Evolutionary conservation across 2,329 filamentous ascomycete species (phyloP).

Genomic region (Dactylellina sp.): DNA sequence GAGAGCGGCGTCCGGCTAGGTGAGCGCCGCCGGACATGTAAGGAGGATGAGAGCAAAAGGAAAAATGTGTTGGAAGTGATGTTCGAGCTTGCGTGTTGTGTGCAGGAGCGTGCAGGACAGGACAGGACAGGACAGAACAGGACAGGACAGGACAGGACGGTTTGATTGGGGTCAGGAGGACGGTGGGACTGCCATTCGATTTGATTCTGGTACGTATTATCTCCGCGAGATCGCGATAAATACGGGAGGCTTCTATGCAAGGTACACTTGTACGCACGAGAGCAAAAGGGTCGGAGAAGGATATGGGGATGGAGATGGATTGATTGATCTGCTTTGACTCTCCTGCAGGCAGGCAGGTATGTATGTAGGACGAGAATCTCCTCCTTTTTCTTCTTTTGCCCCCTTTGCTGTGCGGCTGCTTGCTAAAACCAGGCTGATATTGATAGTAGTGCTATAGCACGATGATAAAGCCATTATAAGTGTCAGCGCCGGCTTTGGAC

Average conservation of each 20-base stretch:
- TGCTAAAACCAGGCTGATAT: neutral
- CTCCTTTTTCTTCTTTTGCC: slow-evolving; percentile 1
- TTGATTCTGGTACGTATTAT: neutral
- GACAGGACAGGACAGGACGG: too few relatives aligned
- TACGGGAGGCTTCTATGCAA: slow-evolving; percentile 13
- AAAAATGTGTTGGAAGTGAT: slow-evolving; percentile 10
- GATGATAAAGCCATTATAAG: neutral
- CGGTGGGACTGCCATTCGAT: slow-evolving; percentile 16
- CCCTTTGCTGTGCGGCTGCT: neutral
- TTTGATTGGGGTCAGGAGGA: neutral
- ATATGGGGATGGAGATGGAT: neutral
- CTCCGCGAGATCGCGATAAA: neutral
- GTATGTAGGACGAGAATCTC: neutral
- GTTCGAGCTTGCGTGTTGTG: slow-evolving; percentile 1
- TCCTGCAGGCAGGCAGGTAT: neutral
- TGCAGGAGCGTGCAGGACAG: neutral
- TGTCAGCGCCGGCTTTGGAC: slow-evolving; percentile 1
- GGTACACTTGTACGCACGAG: neutral
- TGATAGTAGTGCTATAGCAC: slow-evolving; percentile 8
- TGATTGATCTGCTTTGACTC: too few relatives aligned
- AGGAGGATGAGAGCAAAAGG: neutral
- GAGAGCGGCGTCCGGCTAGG: neutral
- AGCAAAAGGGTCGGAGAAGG: neutral
- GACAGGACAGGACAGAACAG: too few relatives aligned
- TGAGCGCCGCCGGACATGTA: slow-evolving; percentile 5